Conservation (phyloP, 257 asterid genomes). For the Penstemon eatonii region DNA sequence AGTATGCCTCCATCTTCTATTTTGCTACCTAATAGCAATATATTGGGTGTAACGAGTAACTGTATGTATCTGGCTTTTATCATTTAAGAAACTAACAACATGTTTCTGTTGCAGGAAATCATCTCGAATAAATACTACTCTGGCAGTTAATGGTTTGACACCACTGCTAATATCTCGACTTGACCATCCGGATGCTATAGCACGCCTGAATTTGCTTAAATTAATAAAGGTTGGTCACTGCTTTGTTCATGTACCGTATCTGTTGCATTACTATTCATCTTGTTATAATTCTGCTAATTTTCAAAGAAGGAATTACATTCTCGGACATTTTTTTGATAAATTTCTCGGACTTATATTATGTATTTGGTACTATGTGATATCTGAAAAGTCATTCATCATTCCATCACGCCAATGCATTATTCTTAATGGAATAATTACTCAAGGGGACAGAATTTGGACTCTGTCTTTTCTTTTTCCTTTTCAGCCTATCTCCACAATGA, state of each 20-base stretch:
- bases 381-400: too few relatives aligned
- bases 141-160: constrained; percentile 95
- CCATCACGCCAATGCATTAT: neutral
- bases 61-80: constrained; percentile 15
- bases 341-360: neutral
- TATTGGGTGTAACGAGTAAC: constrained; percentile 18
- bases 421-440: neutral
- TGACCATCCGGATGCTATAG: constrained; percentile 95
- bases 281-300: neutral
- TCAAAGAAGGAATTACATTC: neutral
- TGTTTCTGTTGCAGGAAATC: constrained; percentile 74
- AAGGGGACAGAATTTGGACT: neutral
- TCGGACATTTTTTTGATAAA: too few relatives aligned
- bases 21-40: constrained; percentile 5
- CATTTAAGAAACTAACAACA: constrained; percentile 16
- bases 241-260: constrained; percentile 16
- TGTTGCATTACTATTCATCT: constrained; percentile 8
- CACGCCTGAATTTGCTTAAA: constrained; percentile 86
- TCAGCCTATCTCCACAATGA: neutral
- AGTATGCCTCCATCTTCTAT: neutral
- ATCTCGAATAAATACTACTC: constrained; percentile 86
- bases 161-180: constrained; percentile 83
- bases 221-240: constrained; percentile 72
- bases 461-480: neutral
- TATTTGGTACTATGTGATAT: neutral